Evolutionary conservation across 345 rosid genomes (phyloP).

Genomic region (Eucalyptus leucophloia): DNA sequence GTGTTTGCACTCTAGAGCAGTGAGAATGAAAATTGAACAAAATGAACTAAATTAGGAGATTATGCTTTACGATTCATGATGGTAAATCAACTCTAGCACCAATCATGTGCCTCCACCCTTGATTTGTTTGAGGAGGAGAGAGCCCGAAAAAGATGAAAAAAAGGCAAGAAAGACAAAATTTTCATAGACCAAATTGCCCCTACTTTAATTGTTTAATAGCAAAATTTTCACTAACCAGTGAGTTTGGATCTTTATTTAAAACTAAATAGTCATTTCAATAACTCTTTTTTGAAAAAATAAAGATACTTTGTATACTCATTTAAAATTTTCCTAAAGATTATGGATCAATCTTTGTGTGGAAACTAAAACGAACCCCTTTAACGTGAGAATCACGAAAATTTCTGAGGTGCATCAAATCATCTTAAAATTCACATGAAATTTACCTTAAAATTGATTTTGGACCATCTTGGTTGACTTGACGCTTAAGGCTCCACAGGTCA

Average conservation of each 20-base stretch:
- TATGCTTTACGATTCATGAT: neutral
- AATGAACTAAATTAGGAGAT: neutral
- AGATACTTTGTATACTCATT: rapidly evolving
- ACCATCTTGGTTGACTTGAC: neutral
- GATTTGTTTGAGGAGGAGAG: neutral
- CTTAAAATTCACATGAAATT: neutral
- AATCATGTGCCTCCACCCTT: neutral
- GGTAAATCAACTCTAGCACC: neutral
- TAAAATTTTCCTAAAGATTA: neutral
- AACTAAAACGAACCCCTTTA: neutral
- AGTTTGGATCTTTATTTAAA: rapidly evolving
- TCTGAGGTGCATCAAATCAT: neutral
- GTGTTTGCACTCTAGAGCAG: neutral
- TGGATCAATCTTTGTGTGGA: neutral
- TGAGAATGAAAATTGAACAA: neutral
- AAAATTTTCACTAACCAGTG: rapidly evolving
- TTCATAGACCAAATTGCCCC: neutral
- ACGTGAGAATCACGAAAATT: neutral
- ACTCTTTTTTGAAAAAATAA: too few species aligned
- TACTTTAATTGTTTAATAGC: neutral
- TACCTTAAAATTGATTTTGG: neutral
- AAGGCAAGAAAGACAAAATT: neutral
- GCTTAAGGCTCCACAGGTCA: neutral
- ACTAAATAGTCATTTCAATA: too few species aligned
- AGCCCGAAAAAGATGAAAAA: neutral